Base-by-base conservation (phyloP, 495 filamentous ascomycete species). In the Xylaria telfairii region DNA sequence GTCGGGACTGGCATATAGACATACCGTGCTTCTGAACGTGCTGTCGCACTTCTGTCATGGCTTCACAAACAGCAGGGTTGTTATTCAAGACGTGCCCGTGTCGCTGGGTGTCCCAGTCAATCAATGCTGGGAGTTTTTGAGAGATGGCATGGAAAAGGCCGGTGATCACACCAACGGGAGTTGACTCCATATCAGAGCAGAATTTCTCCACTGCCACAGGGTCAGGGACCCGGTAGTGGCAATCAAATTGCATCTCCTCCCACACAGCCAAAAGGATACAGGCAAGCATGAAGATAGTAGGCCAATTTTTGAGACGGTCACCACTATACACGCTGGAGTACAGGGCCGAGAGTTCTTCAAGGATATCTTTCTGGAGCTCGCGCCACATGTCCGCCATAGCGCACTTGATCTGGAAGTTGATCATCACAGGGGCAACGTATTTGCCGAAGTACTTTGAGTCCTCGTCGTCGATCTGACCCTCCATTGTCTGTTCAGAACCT, bases 161-260 rank as follows among this genome's bases (percentile, higher is more conserved):
- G 64, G 96, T 93, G 75, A 97, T 95, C 79, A 97, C 94, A 71
- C 94, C 94, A 62, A 97, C 94, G 1, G 94, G 94, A 41, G 92
- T 94, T 12, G 90, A 91, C 86, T 97, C 94, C 94, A 97, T 97
- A 71, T 97, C 94, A 53, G 84, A 86, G 85, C 93, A 97, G 87
- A 97, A 97, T 81, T 96, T 96, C 70, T 93, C 88, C 32, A 96
- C 93, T 7, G 91, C 91, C 53, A 88, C 84, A 34, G 90, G 86
- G 79, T 97, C 94, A 15, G 92, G 93, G 12, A 94, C 90, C 54
- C 93, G 92, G 84, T 97, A 97, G 78, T 96, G 92, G 85, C 91
- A 94, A 80, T 97, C 94, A 79, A 97, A 97, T 79, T 97, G 94
- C 89, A 97, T 97, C 84, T 96, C 91, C 80, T 97, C 94, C 94